These are phyloP conservation scores for Talaromyces islandicus DNA, from an alignment of 2,329 filamentous ascomycete species.

Conservation along the genomic window DNA sequence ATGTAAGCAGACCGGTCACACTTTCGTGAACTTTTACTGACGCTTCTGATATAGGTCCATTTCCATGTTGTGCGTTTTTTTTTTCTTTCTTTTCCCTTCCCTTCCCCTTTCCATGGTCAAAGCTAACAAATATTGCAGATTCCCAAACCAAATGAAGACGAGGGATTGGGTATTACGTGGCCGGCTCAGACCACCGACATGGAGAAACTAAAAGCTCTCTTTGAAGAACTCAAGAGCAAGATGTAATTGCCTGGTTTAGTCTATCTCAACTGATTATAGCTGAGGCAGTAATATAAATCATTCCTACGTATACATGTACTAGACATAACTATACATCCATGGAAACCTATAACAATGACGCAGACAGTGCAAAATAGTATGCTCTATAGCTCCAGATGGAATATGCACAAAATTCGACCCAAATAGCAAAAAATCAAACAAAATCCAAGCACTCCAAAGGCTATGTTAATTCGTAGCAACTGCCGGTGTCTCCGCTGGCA, in stretches of 20 bases:
- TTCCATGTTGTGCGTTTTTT: conserved; percentile 76
- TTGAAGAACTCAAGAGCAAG: conserved; percentile 81
- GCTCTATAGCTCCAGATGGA: neutral
- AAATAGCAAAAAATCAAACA: neutral
- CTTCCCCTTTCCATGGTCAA: neutral
- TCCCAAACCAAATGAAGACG: conserved; percentile 78
- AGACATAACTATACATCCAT: neutral
- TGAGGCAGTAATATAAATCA: neutral
- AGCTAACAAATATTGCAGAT: conserved; percentile 53
- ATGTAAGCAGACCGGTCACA: conserved; percentile 53
- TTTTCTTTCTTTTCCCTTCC: too few species aligned
- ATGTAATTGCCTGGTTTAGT: conserved; percentile 52
- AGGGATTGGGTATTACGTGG: conserved; percentile 79
- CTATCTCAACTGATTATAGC: neutral
- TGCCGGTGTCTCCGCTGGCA: neutral
- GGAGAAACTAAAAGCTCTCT: conserved; percentile 71
- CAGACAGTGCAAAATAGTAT: neutral
- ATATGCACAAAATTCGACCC: neutral
- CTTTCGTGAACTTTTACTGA: neutral
- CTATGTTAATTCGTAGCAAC: neutral
- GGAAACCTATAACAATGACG: neutral
- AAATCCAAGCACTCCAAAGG: neutral
- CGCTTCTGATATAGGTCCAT: conserved; percentile 57
- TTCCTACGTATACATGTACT: neutral
- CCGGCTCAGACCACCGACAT: conserved; percentile 70